Evolutionary conservation across 1,139 yeast species (phyloP).

Genomic region (Lodderomyces beijingensis): DNA sequence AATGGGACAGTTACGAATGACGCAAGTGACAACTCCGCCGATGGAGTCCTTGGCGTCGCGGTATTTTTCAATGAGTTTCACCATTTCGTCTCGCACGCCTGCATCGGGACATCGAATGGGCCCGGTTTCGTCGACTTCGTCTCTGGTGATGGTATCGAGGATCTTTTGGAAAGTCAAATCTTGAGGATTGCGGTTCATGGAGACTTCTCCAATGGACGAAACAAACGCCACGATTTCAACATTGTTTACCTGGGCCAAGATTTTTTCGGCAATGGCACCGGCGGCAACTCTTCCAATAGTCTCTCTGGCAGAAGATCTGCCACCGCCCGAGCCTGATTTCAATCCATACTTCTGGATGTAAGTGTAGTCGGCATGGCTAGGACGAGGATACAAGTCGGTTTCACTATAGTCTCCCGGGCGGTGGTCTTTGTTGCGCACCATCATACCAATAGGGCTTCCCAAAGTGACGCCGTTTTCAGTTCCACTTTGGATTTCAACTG

Average conservation of each 20-base stretch:
- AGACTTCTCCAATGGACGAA: constrained; percentile 76
- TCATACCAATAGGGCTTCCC: constrained; percentile 95
- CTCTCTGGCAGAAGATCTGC: constrained; percentile 95
- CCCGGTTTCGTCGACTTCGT: constrained; percentile 79
- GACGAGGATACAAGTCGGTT: constrained; percentile 93
- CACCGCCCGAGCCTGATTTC: constrained; percentile 95
- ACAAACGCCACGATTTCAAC: constrained; percentile 98
- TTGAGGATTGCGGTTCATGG: constrained; percentile 70
- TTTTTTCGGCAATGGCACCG: constrained; percentile 96
- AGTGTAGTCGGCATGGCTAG: constrained; percentile 96
- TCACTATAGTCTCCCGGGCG: constrained; percentile 94
- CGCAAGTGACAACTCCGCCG: constrained; percentile 98
- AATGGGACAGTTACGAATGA: constrained; percentile 84
- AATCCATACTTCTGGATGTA: constrained; percentile 85
- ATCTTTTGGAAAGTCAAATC: constrained; percentile 61
- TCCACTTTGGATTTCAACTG: constrained; percentile 90
- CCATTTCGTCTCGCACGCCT: constrained; percentile 70
- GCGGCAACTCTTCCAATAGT: constrained; percentile 99
- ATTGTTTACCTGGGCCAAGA: constrained; percentile 66
- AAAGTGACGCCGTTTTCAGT: constrained; percentile 86
- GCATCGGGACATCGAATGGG: constrained; percentile 94
- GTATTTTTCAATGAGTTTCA: constrained; percentile 78
- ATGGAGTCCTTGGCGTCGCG: constrained; percentile 88
- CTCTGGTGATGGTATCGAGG: constrained; percentile 76
- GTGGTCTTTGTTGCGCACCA: constrained; percentile 90